These are phyloP conservation scores for Aspergillus calidoustus DNA, from an alignment of 2,329 filamentous ascomycete species.

Conservation along the genomic window DNA sequence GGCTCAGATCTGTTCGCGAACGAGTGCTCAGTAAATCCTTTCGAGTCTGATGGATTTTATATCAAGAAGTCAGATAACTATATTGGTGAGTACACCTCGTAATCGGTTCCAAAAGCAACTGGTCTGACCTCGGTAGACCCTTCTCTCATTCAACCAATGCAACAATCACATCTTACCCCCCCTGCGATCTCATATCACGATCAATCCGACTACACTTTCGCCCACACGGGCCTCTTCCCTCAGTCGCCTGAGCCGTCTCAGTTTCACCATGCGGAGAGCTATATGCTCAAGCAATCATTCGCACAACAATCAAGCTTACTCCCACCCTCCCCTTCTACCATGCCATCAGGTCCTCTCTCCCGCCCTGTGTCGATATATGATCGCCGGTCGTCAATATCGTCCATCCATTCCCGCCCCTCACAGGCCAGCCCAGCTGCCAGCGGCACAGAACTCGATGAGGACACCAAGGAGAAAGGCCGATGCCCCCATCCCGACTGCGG, in stretches of 20 bases:
- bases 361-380: slow-evolving; percentile 54
- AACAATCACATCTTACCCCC: slow-evolving; percentile 36
- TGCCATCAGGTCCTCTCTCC: slow-evolving; percentile 56
- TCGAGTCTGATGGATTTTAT: slow-evolving; percentile 50
- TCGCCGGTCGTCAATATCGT: slow-evolving; percentile 71
- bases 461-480: slow-evolving; percentile 66
- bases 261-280: slow-evolving; percentile 34
- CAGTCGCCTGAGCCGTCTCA: slow-evolving; percentile 45
- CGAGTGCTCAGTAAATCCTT: slow-evolving; percentile 51
- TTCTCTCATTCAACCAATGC: slow-evolving; percentile 60
- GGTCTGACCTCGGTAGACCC: slow-evolving; percentile 52
- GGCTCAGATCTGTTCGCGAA: slow-evolving; percentile 60
- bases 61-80: slow-evolving; percentile 48
- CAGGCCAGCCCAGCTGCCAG: slow-evolving; percentile 64
- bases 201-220: slow-evolving; percentile 34
- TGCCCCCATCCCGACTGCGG: slow-evolving; percentile 86
- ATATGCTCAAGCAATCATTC: slow-evolving; percentile 34
- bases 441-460: slow-evolving; percentile 65
- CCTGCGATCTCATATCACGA: slow-evolving; percentile 41
- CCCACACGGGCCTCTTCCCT: slow-evolving; percentile 36
- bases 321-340: slow-evolving; percentile 67
- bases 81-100: slow-evolving; percentile 36
- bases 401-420: slow-evolving; percentile 69
- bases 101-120: slow-evolving; percentile 1
- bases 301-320: slow-evolving; percentile 31